A percentile compares a stretch with the other conserved stretches of the same genome.
Evolutionary conservation across 805 yeast species (phyloP).

Genomic region (Lachancea quebecensis): DNA sequence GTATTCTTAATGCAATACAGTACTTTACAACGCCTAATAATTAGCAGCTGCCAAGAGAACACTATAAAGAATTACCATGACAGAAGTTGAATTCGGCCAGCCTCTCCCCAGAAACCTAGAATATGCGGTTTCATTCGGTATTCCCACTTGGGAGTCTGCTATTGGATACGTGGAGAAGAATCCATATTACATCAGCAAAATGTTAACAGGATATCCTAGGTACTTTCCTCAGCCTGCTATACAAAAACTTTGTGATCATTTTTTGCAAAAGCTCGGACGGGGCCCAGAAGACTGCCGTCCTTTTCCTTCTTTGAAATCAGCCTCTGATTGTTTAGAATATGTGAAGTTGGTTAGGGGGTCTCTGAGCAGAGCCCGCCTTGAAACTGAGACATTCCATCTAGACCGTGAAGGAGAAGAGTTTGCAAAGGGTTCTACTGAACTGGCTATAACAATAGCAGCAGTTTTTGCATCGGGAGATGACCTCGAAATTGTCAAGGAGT

Average conservation of each 20-base stretch:
- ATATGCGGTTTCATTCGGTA: constrained; percentile 87
- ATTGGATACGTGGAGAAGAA: constrained; percentile 88
- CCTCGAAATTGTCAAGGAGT: constrained; percentile 61
- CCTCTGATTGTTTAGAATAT: constrained; percentile 70
- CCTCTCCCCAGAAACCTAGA: constrained; percentile 14
- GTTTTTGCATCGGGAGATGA: constrained; percentile 55
- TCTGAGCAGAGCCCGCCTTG: constrained; percentile 11
- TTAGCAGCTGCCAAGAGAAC: too few species aligned
- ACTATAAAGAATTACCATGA: constrained; percentile 3
- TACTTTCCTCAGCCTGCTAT: constrained; percentile 60
- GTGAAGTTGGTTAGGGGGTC: constrained; percentile 34
- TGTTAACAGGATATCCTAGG: constrained; percentile 85
- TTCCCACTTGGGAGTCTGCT: constrained; percentile 88
- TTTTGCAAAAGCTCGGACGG: constrained; percentile 62
- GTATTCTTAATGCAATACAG: too few species aligned
- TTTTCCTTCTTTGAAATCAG: constrained; percentile 62
- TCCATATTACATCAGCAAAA: constrained; percentile 66
- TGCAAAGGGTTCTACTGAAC: constrained; percentile 44
- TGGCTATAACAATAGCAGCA: constrained; percentile 57
- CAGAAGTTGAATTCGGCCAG: constrained; percentile 15
- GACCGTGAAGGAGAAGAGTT: constrained; percentile 38
- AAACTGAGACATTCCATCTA: constrained; percentile 7
- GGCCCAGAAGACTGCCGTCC: constrained; percentile 62
- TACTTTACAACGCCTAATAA: too few species aligned
- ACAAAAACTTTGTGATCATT: constrained; percentile 42